Base-by-base conservation (phyloP, 1,284 basidiomycete species). In the Sporisorium exsertum region DNA sequence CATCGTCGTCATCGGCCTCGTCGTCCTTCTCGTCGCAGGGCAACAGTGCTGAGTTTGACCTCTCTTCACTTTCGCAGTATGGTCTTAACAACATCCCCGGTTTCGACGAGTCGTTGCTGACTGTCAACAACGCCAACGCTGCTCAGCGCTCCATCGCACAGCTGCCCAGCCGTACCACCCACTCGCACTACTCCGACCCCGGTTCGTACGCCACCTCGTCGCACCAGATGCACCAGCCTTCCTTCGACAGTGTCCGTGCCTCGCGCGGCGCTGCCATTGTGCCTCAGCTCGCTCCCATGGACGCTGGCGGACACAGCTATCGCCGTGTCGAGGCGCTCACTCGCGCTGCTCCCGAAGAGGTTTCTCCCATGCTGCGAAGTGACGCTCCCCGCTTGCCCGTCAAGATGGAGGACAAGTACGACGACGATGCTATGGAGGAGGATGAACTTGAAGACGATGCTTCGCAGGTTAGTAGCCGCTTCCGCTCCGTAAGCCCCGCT, bases 261-360 rank as follows among this genome's bases (percentile, higher is more conserved):
- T 65, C 77, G 29, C 67, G 74, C 26, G 81, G 74, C 6, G 29
- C 65, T 7, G 71, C 77, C 32, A 55, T 79, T 18, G 74, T 81
- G 24, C 81, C 81, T 26, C 78, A 82, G 59, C 68, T 83, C 15
- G 77, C 77, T 6, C 66, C 74, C 29, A 66, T 69, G 57, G 81
- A 82, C 22, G 72, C 62, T 50, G 75, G 66, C 18, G 62, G 66
- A 27, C 72, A 76, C 62, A 72, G 63, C 42, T 85, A 79, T 69
- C 73, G 83, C 16, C 73, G 74, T 42, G 82, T 84, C 5, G 81
- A 83, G 63, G 76, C 82, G 1, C 77, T 85, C 16, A 83, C 77
- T 16, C 75, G 83, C 18, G 81, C 81, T 5, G 80, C 78, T n/a
- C 83, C 83, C 12, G 66, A 65, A n/a, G 45, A 66, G 40, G 40